Percentiles rank a stretch among this genome's conserved stretches.
Evolutionary conservation across 257 asterid genomes (phyloP).

Genomic region (Penstemon newberryi): DNA sequence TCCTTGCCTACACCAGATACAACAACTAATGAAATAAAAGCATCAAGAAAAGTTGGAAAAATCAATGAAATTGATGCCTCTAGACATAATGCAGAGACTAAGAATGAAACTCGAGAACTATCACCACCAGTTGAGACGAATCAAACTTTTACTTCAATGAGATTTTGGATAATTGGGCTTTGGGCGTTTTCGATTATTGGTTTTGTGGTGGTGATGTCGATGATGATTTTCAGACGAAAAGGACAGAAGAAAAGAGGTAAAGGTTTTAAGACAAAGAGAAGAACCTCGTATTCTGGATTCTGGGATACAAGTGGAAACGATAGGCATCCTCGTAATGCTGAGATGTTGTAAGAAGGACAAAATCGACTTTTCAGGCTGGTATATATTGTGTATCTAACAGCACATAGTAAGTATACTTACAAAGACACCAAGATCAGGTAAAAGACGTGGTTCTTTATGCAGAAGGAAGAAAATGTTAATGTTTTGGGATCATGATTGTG

Average conservation of each 20-base stretch:
- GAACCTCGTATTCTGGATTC: constrained; percentile 41
- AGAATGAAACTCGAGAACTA: constrained; percentile 37
- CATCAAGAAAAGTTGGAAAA: constrained; percentile 21
- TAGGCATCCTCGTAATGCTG: constrained; percentile 44
- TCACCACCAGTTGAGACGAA: constrained; percentile 49
- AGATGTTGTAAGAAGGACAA: constrained; percentile 23
- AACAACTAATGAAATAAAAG: constrained; percentile 29
- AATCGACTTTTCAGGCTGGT: constrained; percentile 3
- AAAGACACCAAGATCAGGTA: constrained; percentile 7
- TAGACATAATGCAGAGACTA: constrained; percentile 27
- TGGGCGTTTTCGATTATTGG: constrained; percentile 67
- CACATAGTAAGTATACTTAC: not conserved
- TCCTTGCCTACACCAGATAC: constrained; percentile 30
- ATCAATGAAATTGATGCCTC: constrained; percentile 20
- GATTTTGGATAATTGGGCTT: constrained; percentile 61
- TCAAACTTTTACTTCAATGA: constrained; percentile 62
- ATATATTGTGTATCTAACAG: constrained; percentile 27
- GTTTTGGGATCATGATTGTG: constrained; percentile 4
- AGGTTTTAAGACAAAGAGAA: constrained; percentile 51
- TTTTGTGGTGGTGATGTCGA: constrained; percentile 50
- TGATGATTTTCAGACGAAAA: constrained; percentile 53
- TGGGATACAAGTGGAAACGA: constrained; percentile 45
- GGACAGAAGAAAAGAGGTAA: constrained; percentile 64
- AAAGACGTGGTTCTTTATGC: not conserved
- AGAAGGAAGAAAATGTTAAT: not conserved